A percentile compares a stretch with the other conserved stretches of the same genome.
Evolutionary conservation across 345 rosid species (phyloP).

Genomic region (Arabidopsis suecica): DNA sequence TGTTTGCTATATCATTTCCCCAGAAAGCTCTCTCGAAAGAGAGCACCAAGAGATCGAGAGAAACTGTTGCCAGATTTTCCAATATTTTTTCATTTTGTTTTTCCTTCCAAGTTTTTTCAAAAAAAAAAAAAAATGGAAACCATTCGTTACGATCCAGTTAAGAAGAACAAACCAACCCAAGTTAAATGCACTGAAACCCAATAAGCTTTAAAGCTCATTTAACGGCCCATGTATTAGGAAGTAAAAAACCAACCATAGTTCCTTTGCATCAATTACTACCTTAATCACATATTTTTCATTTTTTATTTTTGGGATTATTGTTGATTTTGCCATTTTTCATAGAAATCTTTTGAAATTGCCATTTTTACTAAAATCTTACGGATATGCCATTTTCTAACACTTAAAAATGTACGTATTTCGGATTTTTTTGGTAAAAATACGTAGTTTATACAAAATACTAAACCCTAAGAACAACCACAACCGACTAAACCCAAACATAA

Average conservation of each 20-base stretch:
- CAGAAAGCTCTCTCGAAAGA: constrained; percentile 11
- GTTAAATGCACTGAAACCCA: neutral
- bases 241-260: neutral
- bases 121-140: neutral
- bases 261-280: neutral
- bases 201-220: neutral
- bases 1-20: constrained; percentile 18
- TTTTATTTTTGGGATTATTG: no score
- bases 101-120: neutral
- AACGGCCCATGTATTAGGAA: neutral
- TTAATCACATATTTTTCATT: no score
- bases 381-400: no score
- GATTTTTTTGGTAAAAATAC: no score
- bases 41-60: constrained; percentile 37
- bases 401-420: no score
- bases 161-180: neutral
- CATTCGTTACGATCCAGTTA: neutral
- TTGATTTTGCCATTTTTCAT: no score
- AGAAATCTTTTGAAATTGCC: no score
- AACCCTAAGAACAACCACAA: no score
- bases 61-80: constrained; percentile 34
- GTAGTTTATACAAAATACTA: no score
- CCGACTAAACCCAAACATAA: no score
- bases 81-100: constrained; percentile 4
- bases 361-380: no score